A percentile compares a stretch with the other conserved stretches of the same genome.
phyloP scores from a whole-genome alignment of 331 rosid species.

The Ulmus americana region DNA sequence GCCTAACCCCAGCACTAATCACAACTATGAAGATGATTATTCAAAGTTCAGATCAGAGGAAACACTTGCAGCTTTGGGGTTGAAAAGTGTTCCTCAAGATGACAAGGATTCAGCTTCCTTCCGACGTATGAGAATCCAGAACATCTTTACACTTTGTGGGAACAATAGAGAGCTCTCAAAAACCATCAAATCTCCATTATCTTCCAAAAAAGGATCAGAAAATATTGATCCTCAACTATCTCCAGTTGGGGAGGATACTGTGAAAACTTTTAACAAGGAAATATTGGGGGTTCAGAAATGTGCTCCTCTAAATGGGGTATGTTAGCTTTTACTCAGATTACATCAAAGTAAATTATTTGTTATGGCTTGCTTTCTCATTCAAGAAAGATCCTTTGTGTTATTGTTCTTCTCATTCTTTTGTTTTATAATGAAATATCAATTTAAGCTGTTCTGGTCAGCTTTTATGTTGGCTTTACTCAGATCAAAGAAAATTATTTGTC shows the following conservation, averaged over 20 bases:
- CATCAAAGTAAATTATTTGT: background rate
- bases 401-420: background rate
- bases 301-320: conserved; percentile 8
- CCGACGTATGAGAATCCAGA: conserved; percentile 60
- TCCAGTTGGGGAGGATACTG: background rate
- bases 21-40: conserved; percentile 36
- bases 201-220: conserved; percentile 31
- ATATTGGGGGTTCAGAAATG: conserved; percentile 5
- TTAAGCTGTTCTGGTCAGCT: too few species aligned
- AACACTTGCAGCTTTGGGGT: conserved; percentile 20
- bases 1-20: conserved; percentile 21
- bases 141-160: conserved; percentile 90
- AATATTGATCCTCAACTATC: conserved; percentile 11
- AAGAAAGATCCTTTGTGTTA: too few species aligned
- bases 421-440: too few species aligned
- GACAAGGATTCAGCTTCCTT: conserved; percentile 11
- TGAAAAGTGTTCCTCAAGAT: conserved; percentile 15
- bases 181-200: conserved; percentile 36
- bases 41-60: conserved; percentile 36
- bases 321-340: background rate
- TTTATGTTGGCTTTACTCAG: too few species aligned
- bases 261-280: background rate
- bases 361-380: background rate
- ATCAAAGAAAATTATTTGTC: too few species aligned
- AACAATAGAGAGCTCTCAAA: conserved; percentile 81